phyloP scores from a whole-genome alignment of 225 moss, liverwort and hornwort genomes.

The Anthoceros angustus region DNA sequence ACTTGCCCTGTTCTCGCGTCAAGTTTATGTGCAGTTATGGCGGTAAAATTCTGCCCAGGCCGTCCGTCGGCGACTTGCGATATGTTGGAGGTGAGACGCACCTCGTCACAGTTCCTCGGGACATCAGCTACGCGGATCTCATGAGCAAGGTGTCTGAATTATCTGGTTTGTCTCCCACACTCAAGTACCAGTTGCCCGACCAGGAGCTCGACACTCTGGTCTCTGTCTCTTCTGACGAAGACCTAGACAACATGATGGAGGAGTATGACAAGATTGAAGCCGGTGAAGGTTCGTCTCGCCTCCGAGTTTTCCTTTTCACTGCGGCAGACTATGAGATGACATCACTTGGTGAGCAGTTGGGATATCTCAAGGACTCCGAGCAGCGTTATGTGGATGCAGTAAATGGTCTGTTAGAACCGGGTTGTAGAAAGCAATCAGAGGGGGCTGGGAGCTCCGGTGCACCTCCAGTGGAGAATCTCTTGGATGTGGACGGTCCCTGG shows the following conservation, averaged over 20 bases:
- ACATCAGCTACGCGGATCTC: conserved; percentile 55
- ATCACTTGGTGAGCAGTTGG: conserved; percentile 33
- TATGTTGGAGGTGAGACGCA: conserved; percentile 91
- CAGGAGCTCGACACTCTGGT: conserved; percentile 98
- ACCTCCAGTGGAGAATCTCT: conserved; percentile 34
- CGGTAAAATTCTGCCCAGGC: conserved; percentile 88
- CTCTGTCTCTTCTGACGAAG: conserved; percentile 81
- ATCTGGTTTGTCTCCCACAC: conserved; percentile 30
- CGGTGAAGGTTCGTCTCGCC: conserved; percentile 53
- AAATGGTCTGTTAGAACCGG: conserved; percentile 53
- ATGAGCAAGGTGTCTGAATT: conserved; percentile 60
- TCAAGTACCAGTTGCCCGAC: conserved; percentile 87
- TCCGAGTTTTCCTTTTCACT: conserved; percentile 81
- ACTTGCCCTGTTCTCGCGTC: conserved; percentile 49
- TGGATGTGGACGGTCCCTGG: conserved; percentile 37
- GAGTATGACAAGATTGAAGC: conserved; percentile 73
- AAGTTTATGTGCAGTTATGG: conserved; percentile 97
- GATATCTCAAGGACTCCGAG: conserved; percentile 58
- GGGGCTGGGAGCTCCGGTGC: conserved; percentile 24
- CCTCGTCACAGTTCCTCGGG: conserved; percentile 67
- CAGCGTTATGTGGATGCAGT: conserved; percentile 97
- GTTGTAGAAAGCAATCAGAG: conserved; percentile 35
- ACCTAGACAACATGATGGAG: conserved; percentile 92
- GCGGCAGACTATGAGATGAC: conserved; percentile 40
- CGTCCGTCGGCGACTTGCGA: conserved; percentile 66